Evolutionary conservation across 2,329 filamentous ascomycete genomes (phyloP), one percentile per base, ranked within the genome.

Genomic region (Sphaerulina musiva): DNA sequence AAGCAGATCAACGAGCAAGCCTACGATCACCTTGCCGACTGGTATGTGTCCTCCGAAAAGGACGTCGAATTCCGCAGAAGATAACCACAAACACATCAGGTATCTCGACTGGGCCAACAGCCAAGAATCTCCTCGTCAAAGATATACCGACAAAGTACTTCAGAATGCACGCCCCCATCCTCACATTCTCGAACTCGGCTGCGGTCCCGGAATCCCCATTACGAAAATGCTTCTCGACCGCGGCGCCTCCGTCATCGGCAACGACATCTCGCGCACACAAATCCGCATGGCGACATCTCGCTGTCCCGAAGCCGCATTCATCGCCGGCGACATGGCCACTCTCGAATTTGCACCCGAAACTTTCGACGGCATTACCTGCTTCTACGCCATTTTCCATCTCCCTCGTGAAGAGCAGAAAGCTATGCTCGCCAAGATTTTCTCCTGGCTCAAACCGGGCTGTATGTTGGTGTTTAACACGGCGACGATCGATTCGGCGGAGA

Each of bases 131-230:
- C 59, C 65, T 8, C 70, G 72, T 2, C 61, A 70, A 32, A 46
- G 51, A 6, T 73, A 72, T 48, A 60, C 70, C 3, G 50, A 62
- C 1, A 63, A 48, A 23, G 54, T 73, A 38, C 61, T 73, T 10
- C 29, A 52, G 12, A 44, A 61, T 12, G 39, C 68, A 1, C 39
- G 56, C 3, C 20, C 42, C 10, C 26, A 17, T 3, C 55, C 61
- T 1, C 41, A 50, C 12, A 53, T 74, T 14, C 69, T 75, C 5
- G 73, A 75, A 54, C 60, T 75, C 32, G 73, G 73, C 51, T 74
- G 72, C 53, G 73, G 73, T 34, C 66, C 72, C 26, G 72, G 73
- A 4, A 55, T 71, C 0, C 72, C 72, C 8, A 55, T 61, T 10
- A 60, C 61, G 1, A 53, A 57, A 17, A 56, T 62, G 40, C 63